Base-by-base conservation (phyloP, 1,284 basidiomycete genomes). In the Inonotus obliquus region DNA sequence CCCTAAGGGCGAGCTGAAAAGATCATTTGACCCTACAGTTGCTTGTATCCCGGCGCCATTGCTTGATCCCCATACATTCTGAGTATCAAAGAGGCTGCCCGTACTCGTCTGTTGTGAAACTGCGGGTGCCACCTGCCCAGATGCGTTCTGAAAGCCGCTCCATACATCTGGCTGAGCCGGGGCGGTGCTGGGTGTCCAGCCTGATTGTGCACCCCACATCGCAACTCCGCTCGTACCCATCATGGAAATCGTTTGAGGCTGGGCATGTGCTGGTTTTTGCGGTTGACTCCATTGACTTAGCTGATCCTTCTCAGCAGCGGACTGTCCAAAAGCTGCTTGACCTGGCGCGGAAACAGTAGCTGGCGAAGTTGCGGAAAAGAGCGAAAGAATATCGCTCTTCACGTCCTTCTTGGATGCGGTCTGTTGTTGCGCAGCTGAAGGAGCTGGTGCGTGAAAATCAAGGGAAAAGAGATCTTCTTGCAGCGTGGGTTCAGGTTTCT, bases 361-460 rank as follows among this genome's bases (percentile, higher is more conserved):
- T 11, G 75, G 67, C 5, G 78, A 59, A 2, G 81, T 68, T 6
- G 81, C 68, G n/a, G 88, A 84, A 71, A 93, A 96, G 51, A 96
- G 81, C 0, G 91, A 93, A 44, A 96, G 79, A 67, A 96, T 96
- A 67, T 96, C 90, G 63, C 92, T 83, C 69, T 94, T 95, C 60
- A 87, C 81, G 69, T 91, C 87, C 68, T 90, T 89, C 70, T 80
- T 81, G 0, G 80, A 77, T 23, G 73, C 73, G n/a, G 17, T 7
- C 25, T 32, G 74, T 67, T 5, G 77, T 57, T 27, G 71, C 60
- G 5, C 68, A 56, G 3, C 71, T 38, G 77, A 62, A 9, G 76
- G 66, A 13, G 79, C 63, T 0, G 84, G 78, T 0, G 85, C 77
- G 66, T 88, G 86, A 76, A 95, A 95, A 73, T 96, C 93, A 54